Conservation (phyloP, 768 basidiomycete genomes). For the Boletus rufocinnamomeus region DNA sequence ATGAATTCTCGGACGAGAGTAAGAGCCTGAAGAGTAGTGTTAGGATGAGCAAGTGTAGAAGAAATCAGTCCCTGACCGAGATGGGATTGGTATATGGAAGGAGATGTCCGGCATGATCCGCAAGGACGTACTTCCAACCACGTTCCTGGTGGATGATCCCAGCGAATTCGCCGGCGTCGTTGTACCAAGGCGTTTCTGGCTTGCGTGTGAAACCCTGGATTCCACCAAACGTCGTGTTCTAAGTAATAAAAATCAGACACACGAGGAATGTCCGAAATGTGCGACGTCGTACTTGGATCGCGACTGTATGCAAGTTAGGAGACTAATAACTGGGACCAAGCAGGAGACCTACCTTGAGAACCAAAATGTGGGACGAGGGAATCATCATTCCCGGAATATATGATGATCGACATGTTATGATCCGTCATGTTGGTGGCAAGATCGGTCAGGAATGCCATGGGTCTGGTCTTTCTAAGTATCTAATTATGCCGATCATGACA, state of each 20-base stretch:
- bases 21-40: slow-evolving; percentile 45
- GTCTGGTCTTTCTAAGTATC: slow-evolving; percentile 32
- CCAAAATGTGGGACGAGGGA: slow-evolving; percentile 60
- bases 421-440: slow-evolving; percentile 63
- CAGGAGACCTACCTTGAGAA: slow-evolving; percentile 52
- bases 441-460: slow-evolving; percentile 50
- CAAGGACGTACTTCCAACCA: slow-evolving; percentile 49
- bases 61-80: slow-evolving; percentile 42
- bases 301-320: slow-evolving; percentile 38
- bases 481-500: not conserved
- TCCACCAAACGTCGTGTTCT: slow-evolving; percentile 84
- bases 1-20: slow-evolving; percentile 66
- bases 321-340: not conserved
- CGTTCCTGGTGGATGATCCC: slow-evolving; percentile 77
- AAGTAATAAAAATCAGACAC: not conserved
- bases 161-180: slow-evolving; percentile 54
- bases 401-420: slow-evolving; percentile 47
- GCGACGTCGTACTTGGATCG: slow-evolving; percentile 48
- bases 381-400: slow-evolving; percentile 73
- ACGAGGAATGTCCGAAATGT: not conserved
- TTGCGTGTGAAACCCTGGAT: slow-evolving; percentile 70
- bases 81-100: slow-evolving; percentile 36
- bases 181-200: slow-evolving; percentile 67
- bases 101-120: slow-evolving; percentile 42
- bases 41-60: not conserved